These are phyloP conservation scores for Sphaerulina musiva DNA, from an alignment of 2,329 filamentous ascomycete species.

Conservation along the genomic window DNA sequence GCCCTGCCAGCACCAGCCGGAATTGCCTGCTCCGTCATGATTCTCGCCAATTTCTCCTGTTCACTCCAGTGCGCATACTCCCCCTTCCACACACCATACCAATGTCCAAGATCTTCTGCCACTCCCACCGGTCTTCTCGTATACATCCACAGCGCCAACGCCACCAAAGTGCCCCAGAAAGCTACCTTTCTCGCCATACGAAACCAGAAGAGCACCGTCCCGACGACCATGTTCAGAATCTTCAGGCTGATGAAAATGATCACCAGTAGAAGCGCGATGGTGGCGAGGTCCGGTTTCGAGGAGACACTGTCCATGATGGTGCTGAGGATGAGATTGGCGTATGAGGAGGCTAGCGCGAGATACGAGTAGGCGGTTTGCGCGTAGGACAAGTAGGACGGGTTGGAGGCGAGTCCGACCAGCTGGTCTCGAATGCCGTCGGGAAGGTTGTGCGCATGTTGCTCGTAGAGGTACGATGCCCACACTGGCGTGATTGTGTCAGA, in stretches of 20 bases:
- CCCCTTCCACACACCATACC: constrained; percentile 35
- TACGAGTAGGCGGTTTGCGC: constrained; percentile 18
- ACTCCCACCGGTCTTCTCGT: constrained; percentile 59
- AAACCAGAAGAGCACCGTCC: constrained; percentile 71
- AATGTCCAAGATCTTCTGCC: constrained; percentile 49
- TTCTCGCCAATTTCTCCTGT: constrained; percentile 26
- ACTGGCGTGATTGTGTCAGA: constrained; percentile 18
- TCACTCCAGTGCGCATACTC: constrained; percentile 37
- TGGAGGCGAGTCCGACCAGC: not conserved
- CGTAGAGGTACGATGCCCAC: constrained; percentile 29
- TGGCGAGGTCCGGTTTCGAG: constrained; percentile 42
- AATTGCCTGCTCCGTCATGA: constrained; percentile 21
- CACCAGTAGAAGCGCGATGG: constrained; percentile 52
- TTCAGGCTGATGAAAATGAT: constrained; percentile 58
- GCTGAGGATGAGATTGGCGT: constrained; percentile 28
- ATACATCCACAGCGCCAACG: constrained; percentile 52
- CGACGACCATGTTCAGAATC: constrained; percentile 62
- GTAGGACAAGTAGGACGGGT: constrained; percentile 10
- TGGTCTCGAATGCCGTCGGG: constrained; percentile 5
- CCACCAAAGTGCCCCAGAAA: constrained; percentile 57
- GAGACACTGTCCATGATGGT: constrained; percentile 19
- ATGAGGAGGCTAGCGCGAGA: constrained; percentile 23
- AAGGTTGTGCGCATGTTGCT: constrained; percentile 14
- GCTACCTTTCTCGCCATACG: constrained; percentile 56
- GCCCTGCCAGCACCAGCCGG: constrained; percentile 2